phyloP scores from a whole-genome alignment of 106 monocot genomes.

The Hemerocallis citrina region DNA sequence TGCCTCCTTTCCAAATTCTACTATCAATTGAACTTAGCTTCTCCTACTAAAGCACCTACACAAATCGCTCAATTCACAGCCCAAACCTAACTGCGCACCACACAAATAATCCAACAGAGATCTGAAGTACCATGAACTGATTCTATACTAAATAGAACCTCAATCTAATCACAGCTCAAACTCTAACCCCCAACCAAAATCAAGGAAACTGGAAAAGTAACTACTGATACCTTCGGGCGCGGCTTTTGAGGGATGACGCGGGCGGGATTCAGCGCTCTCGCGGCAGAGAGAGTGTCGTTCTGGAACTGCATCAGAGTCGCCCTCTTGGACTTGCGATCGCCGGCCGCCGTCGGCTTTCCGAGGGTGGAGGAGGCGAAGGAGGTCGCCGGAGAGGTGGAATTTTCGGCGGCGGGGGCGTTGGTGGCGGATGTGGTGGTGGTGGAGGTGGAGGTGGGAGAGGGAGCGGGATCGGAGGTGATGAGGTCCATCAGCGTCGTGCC shows the following conservation, averaged over 20 bases:
- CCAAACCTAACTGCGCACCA: no score
- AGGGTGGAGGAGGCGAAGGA: slow-evolving; percentile 34
- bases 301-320: slow-evolving; percentile 83
- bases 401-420: slow-evolving; percentile 1
- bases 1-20: no score
- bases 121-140: no score
- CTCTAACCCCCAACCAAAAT: no score
- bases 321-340: slow-evolving; percentile 71
- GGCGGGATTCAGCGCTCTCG: slow-evolving; percentile 90
- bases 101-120: no score
- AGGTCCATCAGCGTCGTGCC: slow-evolving; percentile 84
- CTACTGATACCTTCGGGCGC: slow-evolving; percentile 83
- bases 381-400: slow-evolving; percentile 3
- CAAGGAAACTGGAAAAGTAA: no score
- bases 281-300: slow-evolving; percentile 88
- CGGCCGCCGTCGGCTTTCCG: slow-evolving; percentile 49
- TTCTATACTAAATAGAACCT: no score
- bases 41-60: no score
- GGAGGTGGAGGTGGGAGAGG: slow-evolving; percentile 12
- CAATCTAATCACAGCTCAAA: no score
- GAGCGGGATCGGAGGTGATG: slow-evolving; percentile 75
- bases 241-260: slow-evolving; percentile 44
- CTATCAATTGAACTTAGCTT: no score
- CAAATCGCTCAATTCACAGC: no score
- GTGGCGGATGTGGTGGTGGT: slow-evolving; percentile 15